Evolutionary conservation across 305 asterid genomes (phyloP).

Genomic region (Solanum hybrid): DNA sequence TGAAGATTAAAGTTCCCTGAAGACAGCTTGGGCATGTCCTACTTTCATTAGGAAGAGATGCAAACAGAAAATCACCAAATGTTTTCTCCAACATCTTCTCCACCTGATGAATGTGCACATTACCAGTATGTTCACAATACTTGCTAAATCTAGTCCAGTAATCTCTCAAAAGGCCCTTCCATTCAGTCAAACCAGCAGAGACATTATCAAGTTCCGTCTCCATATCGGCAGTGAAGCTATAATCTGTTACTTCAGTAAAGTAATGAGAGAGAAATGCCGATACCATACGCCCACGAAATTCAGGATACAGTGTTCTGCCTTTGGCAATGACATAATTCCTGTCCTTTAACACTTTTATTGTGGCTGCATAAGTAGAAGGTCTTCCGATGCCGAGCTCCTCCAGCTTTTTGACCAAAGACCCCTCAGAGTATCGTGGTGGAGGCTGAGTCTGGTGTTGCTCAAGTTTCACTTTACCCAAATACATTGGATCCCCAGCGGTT

Average conservation of each 20-base stretch:
- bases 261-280: conserved; percentile 82
- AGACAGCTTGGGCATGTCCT: conserved; percentile 85
- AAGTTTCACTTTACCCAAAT: conserved; percentile 44
- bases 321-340: conserved; percentile 58
- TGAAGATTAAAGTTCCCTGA: conserved; percentile 64
- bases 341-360: conserved; percentile 83
- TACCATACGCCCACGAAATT: conserved; percentile 96
- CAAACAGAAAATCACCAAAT: conserved; percentile 60
- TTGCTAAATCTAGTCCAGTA: conserved; percentile 90
- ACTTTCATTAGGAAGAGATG: conserved; percentile 51
- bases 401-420: conserved; percentile 63
- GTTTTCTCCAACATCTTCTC: conserved; percentile 93
- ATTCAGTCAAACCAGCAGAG: conserved; percentile 82
- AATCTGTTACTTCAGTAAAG: conserved; percentile 88
- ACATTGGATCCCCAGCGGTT: conserved; percentile 42
- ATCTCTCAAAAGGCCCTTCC: conserved; percentile 93
- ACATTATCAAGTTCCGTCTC: conserved; percentile 95
- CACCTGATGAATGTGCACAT: conserved; percentile 68
- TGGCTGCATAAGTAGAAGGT: conserved; percentile 88
- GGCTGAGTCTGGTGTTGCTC: conserved; percentile 70
- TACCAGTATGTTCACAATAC: conserved; percentile 59
- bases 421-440: conserved; percentile 77
- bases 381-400: conserved; percentile 98
- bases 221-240: conserved; percentile 93
- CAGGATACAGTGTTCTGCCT: conserved; percentile 56